Conservation (phyloP, 192 early-diverging fungal species). For the Piromyces finnis region DNA sequence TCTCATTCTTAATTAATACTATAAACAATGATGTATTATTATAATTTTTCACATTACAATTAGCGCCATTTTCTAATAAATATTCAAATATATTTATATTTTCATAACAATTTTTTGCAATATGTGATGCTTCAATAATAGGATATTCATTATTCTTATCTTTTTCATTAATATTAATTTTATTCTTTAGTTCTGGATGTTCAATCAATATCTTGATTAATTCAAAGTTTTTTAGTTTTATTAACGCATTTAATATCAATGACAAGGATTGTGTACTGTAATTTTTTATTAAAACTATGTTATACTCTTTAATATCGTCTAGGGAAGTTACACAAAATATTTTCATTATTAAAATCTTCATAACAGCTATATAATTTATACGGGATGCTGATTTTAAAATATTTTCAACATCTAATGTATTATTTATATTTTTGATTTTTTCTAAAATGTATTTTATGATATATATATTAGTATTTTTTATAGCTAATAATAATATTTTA, state of each 20-base stretch:
- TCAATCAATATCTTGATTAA: background rate
- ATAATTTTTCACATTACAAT: background rate
- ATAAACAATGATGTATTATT: background rate
- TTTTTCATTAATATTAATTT: background rate
- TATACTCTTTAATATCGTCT: background rate
- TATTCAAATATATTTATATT: background rate
- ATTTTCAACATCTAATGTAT: background rate
- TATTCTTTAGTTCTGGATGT: background rate
- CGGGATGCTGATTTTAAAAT: background rate
- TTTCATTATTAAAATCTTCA: background rate
- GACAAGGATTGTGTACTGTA: background rate
- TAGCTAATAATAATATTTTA: background rate
- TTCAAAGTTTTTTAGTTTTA: background rate
- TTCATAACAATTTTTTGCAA: background rate
- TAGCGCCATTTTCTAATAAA: background rate
- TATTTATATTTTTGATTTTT: background rate
- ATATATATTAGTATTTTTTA: background rate
- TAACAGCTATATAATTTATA: background rate
- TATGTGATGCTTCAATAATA: background rate
- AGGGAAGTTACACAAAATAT: background rate
- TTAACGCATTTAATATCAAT: background rate
- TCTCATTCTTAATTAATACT: background rate
- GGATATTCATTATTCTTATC: background rate
- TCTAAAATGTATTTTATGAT: background rate
- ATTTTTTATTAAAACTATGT: background rate